Base-by-base conservation (phyloP, 371 early-diverging fungal species). In the Mortierella sp. region DNA sequence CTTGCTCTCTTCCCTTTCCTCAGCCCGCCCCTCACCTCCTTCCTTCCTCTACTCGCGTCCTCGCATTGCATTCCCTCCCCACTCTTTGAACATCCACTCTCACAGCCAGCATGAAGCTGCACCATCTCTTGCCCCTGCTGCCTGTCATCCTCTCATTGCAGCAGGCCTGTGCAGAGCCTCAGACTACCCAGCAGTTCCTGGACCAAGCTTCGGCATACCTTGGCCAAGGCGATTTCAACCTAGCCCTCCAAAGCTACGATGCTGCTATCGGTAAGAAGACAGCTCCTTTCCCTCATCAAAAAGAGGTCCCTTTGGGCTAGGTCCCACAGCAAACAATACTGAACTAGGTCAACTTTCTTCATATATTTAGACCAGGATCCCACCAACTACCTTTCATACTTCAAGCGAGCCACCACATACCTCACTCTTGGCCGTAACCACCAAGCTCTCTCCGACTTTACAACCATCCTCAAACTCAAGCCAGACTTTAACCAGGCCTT, bases 321-420 rank as follows among this genome's bases (percentile, higher is more conserved):
- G 21, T 47, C 7, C 3, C 48, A n/a, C 12, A 14, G 6, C 6
- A 6, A 8, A 4, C 22, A n/a, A 22, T 22, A 14, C 47, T 46
- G 3, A 19, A 2, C 24, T 7, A 9, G 47, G 16, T 46, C 7
- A 10, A 4, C 10, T 34, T 34, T 34, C 7, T 34, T 34, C 34
- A 47, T 17, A 12, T 21, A 0, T 34, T 37, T 84, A 82, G 91
- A 82, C 31, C 68, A 77, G 51, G 94, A 95, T 60, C 91, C 94
- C n/a, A 78, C 81, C 44, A 90, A 94, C 81, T 93, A 94, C 64
- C 63, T 91, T 17, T 85, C 90, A 13, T 92, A 91, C 82, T 96
- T 91, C 72, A 90, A 92, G 64, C 86, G 96, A 54, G 96, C 96
- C 0, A 89, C 93, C n/a, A 91, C 94, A 3, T 90, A 92, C 54